Evolutionary conservation across 2,329 filamentous ascomycete genomes (phyloP).

Genomic region (Lizonia empirigonia): DNA sequence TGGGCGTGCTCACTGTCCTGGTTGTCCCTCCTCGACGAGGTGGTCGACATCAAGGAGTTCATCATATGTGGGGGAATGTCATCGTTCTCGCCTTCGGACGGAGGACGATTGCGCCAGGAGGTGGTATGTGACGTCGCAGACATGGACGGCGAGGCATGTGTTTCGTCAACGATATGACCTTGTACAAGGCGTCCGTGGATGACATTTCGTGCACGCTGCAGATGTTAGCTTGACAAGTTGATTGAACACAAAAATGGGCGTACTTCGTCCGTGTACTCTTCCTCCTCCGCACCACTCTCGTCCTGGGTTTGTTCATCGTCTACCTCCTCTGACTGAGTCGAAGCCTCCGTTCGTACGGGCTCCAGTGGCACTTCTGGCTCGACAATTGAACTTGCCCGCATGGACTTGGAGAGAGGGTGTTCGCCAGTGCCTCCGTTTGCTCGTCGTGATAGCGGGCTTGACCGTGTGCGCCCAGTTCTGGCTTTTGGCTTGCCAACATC

Average conservation of each 20-base stretch:
- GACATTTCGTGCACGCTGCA: slow-evolving; percentile 76
- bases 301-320: slow-evolving; percentile 24
- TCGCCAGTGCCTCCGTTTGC: slow-evolving; percentile 34
- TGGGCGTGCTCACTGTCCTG: slow-evolving; percentile 61
- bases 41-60: slow-evolving; percentile 79
- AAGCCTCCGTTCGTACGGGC: slow-evolving; percentile 29
- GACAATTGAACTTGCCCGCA: slow-evolving; percentile 43
- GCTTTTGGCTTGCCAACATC: slow-evolving; percentile 38
- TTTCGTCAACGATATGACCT: slow-evolving; percentile 93
- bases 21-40: slow-evolving; percentile 62
- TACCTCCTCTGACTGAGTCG: slow-evolving; percentile 24
- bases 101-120: slow-evolving; percentile 51
- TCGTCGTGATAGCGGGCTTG: slow-evolving; percentile 39
- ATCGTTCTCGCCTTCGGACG: slow-evolving; percentile 55
- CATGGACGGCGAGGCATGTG: slow-evolving; percentile 78
- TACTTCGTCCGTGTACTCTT: slow-evolving; percentile 70
- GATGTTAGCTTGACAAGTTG: slow-evolving; percentile 19
- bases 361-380: slow-evolving; percentile 40
- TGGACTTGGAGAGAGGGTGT: slow-evolving; percentile 45
- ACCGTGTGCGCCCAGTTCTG: slow-evolving; percentile 25
- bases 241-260: slow-evolving; percentile 1
- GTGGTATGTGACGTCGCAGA: slow-evolving; percentile 66
- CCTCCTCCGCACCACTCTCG: slow-evolving; percentile 32
- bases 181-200: slow-evolving; percentile 90
- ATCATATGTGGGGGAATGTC: slow-evolving; percentile 81